phyloP scores from a whole-genome alignment of 2,329 filamentous ascomycete species.

The Sarocladiaceae sp. region DNA sequence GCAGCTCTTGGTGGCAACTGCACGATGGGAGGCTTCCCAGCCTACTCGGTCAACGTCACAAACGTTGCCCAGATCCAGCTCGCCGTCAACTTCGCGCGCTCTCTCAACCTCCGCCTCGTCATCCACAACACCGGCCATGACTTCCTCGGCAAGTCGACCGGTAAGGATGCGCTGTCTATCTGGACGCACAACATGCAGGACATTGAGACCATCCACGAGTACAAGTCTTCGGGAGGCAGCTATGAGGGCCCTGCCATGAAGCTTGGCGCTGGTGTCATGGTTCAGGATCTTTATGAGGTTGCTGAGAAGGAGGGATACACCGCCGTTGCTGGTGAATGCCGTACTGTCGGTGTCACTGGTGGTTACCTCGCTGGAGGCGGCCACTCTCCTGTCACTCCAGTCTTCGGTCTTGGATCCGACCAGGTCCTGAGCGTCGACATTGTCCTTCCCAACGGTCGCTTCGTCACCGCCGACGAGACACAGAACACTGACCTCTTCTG shows the following conservation, averaged over 20 bases:
- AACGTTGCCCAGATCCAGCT: slow-evolving; percentile 38
- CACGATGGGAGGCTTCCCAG: slow-evolving; percentile 33
- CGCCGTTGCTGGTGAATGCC: slow-evolving; percentile 10
- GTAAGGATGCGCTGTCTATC: slow-evolving; percentile 49
- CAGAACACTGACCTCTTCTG: slow-evolving; percentile 43
- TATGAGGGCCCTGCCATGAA: slow-evolving; percentile 36
- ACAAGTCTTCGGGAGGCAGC: slow-evolving; percentile 14
- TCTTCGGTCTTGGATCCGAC: slow-evolving; percentile 38
- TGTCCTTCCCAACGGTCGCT: slow-evolving; percentile 36
- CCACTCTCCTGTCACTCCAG: slow-evolving; percentile 39
- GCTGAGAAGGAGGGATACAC: slow-evolving; percentile 6
- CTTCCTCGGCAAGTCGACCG: slow-evolving; percentile 52
- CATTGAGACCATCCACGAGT: slow-evolving; percentile 18
- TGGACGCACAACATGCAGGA: slow-evolving; percentile 52
- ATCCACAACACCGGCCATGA: slow-evolving; percentile 49
- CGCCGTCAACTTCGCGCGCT: slow-evolving; percentile 38
- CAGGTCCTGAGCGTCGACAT: slow-evolving; percentile 44
- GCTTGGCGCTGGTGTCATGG: slow-evolving; percentile 6
- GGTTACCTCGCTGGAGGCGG: slow-evolving; percentile 34
- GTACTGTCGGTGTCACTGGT: slow-evolving; percentile 21
- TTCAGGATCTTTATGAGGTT: slow-evolving; percentile 6
- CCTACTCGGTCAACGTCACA: slow-evolving; percentile 34
- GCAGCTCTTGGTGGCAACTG: slow-evolving; percentile 22
- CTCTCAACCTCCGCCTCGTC: slow-evolving; percentile 41
- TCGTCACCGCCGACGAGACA: slow-evolving; percentile 32